These are phyloP conservation scores for Calonectria fujianensis DNA, from an alignment of 2,329 filamentous ascomycete genomes.

Conservation along the genomic window DNA sequence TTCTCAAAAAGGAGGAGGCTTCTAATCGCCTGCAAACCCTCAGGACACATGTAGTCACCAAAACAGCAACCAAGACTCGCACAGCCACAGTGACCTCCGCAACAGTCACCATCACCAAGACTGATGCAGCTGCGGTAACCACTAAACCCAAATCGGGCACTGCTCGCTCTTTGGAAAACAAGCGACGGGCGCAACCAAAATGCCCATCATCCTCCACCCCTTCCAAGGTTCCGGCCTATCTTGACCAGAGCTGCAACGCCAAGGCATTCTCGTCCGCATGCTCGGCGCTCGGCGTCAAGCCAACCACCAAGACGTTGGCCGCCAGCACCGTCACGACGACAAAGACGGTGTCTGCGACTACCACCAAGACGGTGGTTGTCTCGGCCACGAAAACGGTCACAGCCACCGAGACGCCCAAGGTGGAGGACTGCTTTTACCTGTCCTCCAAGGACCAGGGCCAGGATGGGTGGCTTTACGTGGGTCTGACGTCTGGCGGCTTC, in stretches of 20 bases:
- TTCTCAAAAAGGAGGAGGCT: not conserved
- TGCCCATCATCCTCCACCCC: not conserved
- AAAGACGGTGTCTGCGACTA: not conserved
- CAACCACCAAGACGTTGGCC: not conserved
- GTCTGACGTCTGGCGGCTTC: constrained; percentile 1
- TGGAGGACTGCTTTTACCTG: constrained; percentile 5
- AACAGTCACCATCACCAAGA: not conserved
- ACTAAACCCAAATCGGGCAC: not conserved
- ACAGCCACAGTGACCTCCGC: not conserved
- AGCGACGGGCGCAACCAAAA: not conserved
- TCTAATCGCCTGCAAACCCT: not conserved
- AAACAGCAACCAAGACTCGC: not conserved
- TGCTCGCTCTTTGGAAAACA: not conserved
- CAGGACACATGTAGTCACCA: constrained; percentile 3
- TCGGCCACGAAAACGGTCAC: not conserved
- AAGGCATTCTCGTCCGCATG: not conserved
- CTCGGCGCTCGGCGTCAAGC: not conserved
- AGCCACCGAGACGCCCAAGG: not conserved
- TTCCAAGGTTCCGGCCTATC: not conserved
- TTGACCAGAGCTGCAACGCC: not conserved
- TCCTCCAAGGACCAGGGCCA: not conserved
- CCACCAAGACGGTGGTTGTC: not conserved
- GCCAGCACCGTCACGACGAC: not conserved
- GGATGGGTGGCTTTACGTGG: constrained; percentile 9
- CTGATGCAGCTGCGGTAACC: not conserved